These are phyloP conservation scores for Lycium barbarum DNA, from an alignment of 257 asterid species.

Conservation along the genomic window DNA sequence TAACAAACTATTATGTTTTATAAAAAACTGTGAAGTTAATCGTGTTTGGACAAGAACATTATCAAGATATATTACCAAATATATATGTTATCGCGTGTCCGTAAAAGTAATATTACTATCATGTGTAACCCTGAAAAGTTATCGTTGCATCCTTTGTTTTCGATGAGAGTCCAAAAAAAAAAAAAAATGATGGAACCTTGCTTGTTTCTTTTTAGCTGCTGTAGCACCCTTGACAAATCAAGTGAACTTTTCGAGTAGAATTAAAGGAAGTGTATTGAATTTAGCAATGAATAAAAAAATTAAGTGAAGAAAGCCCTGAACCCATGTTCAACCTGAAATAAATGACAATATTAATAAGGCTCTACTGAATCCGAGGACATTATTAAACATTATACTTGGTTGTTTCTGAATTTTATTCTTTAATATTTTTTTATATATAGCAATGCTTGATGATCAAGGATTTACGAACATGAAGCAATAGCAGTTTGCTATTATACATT, in stretches of 20 bases:
- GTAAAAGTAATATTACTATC: no score
- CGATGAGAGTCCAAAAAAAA: no score
- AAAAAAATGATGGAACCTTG: no score
- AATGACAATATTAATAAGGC: background rate
- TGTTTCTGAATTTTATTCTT: background rate
- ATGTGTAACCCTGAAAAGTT: no score
- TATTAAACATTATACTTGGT: background rate
- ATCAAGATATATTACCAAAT: no score
- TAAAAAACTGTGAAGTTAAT: no score
- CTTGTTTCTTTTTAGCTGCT: background rate
- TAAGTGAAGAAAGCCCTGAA: background rate
- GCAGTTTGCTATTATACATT: background rate
- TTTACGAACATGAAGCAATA: background rate
- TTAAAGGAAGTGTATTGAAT: background rate
- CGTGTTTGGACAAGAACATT: no score
- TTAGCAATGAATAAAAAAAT: background rate
- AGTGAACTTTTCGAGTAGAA: background rate
- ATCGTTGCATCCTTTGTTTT: no score
- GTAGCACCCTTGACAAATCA: background rate
- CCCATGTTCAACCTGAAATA: constrained; percentile 30
- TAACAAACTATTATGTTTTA: no score
- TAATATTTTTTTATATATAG: background rate
- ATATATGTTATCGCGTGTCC: no score
- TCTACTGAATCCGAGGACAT: constrained; percentile 24
- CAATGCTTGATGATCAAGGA: constrained; percentile 1